phyloP scores from a whole-genome alignment of 2,329 filamentous ascomycete genomes.

The Diaporthe destruens region DNA sequence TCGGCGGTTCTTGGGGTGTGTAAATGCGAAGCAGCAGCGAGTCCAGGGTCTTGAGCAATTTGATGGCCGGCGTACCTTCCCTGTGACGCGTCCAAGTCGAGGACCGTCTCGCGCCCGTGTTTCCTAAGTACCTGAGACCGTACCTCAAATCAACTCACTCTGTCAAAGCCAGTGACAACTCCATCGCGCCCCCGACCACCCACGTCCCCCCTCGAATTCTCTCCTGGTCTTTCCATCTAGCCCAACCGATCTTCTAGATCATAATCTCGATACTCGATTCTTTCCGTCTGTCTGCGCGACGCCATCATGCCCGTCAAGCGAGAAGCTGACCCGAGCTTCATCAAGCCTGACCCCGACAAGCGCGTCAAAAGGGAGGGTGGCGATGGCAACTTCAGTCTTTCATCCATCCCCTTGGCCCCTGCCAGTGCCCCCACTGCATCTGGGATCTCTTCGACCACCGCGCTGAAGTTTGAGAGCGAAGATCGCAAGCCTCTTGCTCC shows the following conservation, averaged over 20 bases:
- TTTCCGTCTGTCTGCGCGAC: too few relatives aligned
- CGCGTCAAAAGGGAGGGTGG: conserved; percentile 34
- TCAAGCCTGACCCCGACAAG: conserved; percentile 34
- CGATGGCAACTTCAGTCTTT: conserved; percentile 16
- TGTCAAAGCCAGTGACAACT: not conserved
- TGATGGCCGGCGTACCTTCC: not conserved
- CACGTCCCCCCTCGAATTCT: not conserved
- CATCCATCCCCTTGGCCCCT: conserved; percentile 30
- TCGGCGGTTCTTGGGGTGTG: too few relatives aligned
- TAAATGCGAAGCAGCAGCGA: not conserved
- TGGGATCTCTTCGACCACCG: not conserved
- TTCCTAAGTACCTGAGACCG: not conserved
- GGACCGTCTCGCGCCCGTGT: too few relatives aligned
- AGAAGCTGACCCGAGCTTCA: conserved; percentile 11
- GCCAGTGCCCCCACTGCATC: not conserved
- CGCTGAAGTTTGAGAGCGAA: conserved; percentile 2
- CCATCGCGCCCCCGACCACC: not conserved
- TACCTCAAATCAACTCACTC: not conserved
- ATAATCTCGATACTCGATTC: not conserved
- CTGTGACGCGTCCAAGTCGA: not conserved
- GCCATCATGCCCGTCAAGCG: conserved; percentile 29
- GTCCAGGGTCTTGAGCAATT: not conserved
- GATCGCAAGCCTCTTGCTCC: conserved; percentile 23
- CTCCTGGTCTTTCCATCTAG: too few relatives aligned
- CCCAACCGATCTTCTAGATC: not conserved